These are phyloP conservation scores for Trichoderma oligosporum DNA, from an alignment of 2,329 filamentous ascomycete species.

Conservation along the genomic window DNA sequence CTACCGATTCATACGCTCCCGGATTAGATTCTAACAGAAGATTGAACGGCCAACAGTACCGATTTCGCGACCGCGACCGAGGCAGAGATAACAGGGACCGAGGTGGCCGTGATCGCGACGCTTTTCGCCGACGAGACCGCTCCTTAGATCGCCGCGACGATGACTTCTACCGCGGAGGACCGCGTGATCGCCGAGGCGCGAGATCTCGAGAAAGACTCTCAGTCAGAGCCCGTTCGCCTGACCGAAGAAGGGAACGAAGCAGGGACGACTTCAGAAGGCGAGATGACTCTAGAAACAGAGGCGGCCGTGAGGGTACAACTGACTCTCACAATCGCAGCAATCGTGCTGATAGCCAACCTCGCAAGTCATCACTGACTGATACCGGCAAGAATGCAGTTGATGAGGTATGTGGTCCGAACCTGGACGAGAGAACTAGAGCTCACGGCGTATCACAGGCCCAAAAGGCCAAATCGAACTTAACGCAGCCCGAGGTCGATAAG, in stretches of 20 bases:
- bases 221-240: slow-evolving; percentile 57
- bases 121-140: slow-evolving; percentile 64
- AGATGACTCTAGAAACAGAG: slow-evolving; percentile 65
- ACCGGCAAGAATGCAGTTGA: slow-evolving; percentile 47
- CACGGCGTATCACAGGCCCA: slow-evolving; percentile 43
- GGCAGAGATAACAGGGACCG: slow-evolving; percentile 56
- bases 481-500: slow-evolving; percentile 64
- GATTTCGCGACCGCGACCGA: slow-evolving; percentile 49
- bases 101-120: slow-evolving; percentile 44
- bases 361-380: slow-evolving; percentile 50
- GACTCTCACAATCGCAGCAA: slow-evolving; percentile 64
- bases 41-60: slow-evolving; percentile 44
- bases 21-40: slow-evolving; percentile 39
- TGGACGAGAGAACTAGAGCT: slow-evolving; percentile 20
- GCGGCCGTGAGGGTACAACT: slow-evolving; percentile 65
- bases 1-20: slow-evolving; percentile 12
- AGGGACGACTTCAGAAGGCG: slow-evolving; percentile 67
- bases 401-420: slow-evolving; percentile 37
- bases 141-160: slow-evolving; percentile 66
- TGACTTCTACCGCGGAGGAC: slow-evolving; percentile 60
- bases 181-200: slow-evolving; percentile 54
- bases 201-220: slow-evolving; percentile 59
- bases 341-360: slow-evolving; percentile 58
- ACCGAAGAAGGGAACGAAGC: slow-evolving; percentile 57
- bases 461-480: slow-evolving; percentile 45